phyloP scores from a whole-genome alignment of 2,329 filamentous ascomycete genomes.

The Boeremia exigua region DNA sequence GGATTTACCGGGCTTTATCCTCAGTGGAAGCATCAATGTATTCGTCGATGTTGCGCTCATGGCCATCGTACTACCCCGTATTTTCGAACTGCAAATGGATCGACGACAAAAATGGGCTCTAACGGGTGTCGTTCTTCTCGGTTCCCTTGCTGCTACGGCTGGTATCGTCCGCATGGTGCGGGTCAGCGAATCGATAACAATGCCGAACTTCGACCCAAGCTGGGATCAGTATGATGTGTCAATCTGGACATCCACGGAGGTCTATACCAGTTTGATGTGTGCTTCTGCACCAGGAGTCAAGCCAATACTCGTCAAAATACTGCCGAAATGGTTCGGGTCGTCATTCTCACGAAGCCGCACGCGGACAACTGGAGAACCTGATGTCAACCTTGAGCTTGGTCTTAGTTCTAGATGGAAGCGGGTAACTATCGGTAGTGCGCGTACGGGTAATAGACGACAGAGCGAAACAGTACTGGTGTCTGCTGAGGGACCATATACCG shows the following conservation, averaged over 20 bases:
- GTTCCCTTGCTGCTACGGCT: slow-evolving; percentile 24
- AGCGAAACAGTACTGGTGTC: slow-evolving; percentile 12
- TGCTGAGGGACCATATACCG: slow-evolving; percentile 17
- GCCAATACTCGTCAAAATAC: slow-evolving; percentile 22
- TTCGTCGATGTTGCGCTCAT: slow-evolving; percentile 27
- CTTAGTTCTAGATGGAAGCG: slow-evolving; percentile 20
- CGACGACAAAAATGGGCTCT: slow-evolving; percentile 23
- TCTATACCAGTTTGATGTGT: slow-evolving; percentile 30
- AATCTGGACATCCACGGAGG: slow-evolving; percentile 32
- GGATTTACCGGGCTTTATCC: slow-evolving; percentile 18
- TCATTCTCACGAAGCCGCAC: slow-evolving; percentile 15
- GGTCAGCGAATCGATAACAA: slow-evolving; percentile 17
- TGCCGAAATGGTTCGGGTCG: slow-evolving; percentile 29
- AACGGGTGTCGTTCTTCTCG: slow-evolving; percentile 26
- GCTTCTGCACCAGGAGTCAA: slow-evolving; percentile 31
- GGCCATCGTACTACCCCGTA: slow-evolving; percentile 26
- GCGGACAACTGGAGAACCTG: background rate
- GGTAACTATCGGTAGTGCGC: slow-evolving; percentile 14
- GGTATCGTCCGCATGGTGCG: slow-evolving; percentile 28
- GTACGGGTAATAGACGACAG: slow-evolving; percentile 5
- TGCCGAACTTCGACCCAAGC: slow-evolving; percentile 23
- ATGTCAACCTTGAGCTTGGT: slow-evolving; percentile 9
- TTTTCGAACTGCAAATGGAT: slow-evolving; percentile 26
- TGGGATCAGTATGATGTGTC: slow-evolving; percentile 34
- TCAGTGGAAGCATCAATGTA: slow-evolving; percentile 24